Base-by-base conservation (phyloP, 2,329 filamentous ascomycete species). In the Xylariaceae sp. region DNA sequence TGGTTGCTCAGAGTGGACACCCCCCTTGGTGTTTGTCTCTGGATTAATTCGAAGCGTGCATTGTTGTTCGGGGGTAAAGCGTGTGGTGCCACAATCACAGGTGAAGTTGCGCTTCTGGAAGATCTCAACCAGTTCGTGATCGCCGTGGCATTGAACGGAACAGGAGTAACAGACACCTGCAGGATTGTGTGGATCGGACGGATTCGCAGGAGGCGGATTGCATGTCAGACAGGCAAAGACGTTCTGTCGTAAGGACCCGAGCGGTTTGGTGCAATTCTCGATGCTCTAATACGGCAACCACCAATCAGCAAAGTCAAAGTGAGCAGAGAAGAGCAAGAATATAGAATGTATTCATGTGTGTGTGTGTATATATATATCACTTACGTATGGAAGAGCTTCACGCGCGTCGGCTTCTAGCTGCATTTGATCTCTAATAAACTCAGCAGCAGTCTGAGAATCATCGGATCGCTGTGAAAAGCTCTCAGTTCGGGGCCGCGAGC, bases 161-260 rank as follows among this genome's bases (percentile, higher is more conserved):
- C 95, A 99, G 20, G 93, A 90, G 69, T 99, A 99, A 79, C 95
- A 99, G 54, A 99, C 85, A 21, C 90, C 95, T 2, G 93, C 95
- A 6, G 89, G 80, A 7, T 79, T 83, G 71, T 89, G 90, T 0
- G 87, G 77, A 48, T 87, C 86, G 43, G 82, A 78, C 1, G 81
- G 70, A 44, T 84, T 82, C 2, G 79, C 67, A 1, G 92, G 89
- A 7, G 90, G 85, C 7, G 95, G 92, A 60, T 92, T 96, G 79
- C 95, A 99, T 10, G 93, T 98, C 44, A 98, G 76, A 66, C 95
- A 99, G 43, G 95, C 91, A 68, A 96, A 99, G 19, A 98, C 84
- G 44, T 82, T 89, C 73, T 99, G 95, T 50, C 92, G 89, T 16
- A 99, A 80, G 7, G 92, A 83, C 0, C 95, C 95, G 23, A 98